Evolutionary conservation across 2,329 filamentous ascomycete species (phyloP).

Genomic region (Trichoderma atrobrunneum): DNA sequence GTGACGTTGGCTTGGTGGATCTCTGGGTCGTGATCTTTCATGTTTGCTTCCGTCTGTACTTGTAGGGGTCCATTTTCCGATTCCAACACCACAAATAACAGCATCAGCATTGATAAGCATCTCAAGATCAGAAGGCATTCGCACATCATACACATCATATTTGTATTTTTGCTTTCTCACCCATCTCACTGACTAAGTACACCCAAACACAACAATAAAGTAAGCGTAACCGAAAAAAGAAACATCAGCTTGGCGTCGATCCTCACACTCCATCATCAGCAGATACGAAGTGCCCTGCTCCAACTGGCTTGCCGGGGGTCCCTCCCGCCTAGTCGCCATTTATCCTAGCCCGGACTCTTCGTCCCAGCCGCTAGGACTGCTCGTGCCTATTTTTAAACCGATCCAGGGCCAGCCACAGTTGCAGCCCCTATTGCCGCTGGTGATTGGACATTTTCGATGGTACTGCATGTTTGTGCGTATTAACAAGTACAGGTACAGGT

Average conservation of each 20-base stretch:
- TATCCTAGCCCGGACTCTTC: background rate
- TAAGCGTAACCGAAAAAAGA: background rate
- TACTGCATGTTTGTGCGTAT: too few relatives aligned
- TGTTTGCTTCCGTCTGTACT: background rate
- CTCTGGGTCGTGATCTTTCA: background rate
- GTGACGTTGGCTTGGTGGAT: background rate
- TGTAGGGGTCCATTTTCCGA: background rate
- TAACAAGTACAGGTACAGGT: too few relatives aligned
- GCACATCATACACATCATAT: background rate
- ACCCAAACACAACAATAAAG: background rate
- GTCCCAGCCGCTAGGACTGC: background rate
- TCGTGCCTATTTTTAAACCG: slow-evolving; percentile 18
- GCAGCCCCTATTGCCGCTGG: background rate
- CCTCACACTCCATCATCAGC: slow-evolving; percentile 16
- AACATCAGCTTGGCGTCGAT: slow-evolving; percentile 12
- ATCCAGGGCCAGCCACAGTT: background rate
- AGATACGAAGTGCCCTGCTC: slow-evolving; percentile 19
- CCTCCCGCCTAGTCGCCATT: background rate
- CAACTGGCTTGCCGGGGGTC: slow-evolving; percentile 4
- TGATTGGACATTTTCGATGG: background rate
- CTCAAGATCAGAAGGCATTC: background rate
- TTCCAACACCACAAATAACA: background rate
- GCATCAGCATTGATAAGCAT: background rate
- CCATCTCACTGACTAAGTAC: background rate
- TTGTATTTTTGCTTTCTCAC: background rate